phyloP scores from a whole-genome alignment of 192 early-diverging fungal genomes.

The Haplosporangium gracile region DNA sequence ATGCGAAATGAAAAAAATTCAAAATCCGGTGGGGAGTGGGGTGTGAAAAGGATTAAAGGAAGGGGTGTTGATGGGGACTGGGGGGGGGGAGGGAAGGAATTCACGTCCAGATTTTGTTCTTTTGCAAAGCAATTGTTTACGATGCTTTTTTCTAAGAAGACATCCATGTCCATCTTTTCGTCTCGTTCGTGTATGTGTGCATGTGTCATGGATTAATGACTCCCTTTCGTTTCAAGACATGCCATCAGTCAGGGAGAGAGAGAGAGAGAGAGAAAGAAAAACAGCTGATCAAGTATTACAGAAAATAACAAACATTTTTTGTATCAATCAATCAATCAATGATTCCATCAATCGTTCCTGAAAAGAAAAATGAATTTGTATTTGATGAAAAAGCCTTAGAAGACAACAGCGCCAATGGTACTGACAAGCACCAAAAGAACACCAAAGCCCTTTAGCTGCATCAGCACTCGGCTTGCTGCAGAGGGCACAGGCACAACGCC shows the following conservation, averaged over 20 bases:
- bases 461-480: not conserved
- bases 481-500: slow-evolving; percentile 47
- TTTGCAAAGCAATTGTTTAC: not conserved
- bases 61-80: not conserved
- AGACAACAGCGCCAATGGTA: not conserved
- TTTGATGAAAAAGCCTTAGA: not conserved
- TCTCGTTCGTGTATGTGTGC: not conserved
- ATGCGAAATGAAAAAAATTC: slow-evolving; percentile 3
- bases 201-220: not conserved
- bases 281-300: not conserved
- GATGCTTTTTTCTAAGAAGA: too few relatives aligned
- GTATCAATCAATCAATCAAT: too few relatives aligned
- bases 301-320: not conserved
- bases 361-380: not conserved
- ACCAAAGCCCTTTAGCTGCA: not conserved
- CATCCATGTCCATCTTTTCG: not conserved
- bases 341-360: too few relatives aligned
- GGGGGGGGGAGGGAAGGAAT: too few relatives aligned
- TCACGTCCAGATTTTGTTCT: too few relatives aligned
- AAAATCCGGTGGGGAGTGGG: slow-evolving; percentile 7
- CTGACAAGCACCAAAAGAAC: not conserved
- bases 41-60: not conserved
- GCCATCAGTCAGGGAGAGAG: not conserved
- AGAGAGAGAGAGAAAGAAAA: too few relatives aligned
- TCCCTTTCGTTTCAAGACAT: not conserved